phyloP scores from a whole-genome alignment of 2,329 filamentous ascomycete genomes.

The Monilinia aucupariae region DNA sequence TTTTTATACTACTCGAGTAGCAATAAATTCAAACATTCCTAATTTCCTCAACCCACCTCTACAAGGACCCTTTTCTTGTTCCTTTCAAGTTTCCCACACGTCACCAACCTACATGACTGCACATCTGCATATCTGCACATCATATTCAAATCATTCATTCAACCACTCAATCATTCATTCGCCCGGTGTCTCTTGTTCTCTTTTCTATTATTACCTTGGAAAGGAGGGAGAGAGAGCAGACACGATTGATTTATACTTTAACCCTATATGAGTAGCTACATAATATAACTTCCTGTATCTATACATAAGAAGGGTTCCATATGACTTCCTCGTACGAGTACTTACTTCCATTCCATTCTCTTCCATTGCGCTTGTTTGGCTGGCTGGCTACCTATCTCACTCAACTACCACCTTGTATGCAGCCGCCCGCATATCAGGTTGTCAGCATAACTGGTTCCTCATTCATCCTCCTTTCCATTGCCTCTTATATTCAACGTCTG shows the following conservation, averaged over 20 bases:
- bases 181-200: too few relatives aligned
- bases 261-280: neutral
- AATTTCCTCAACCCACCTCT: neutral
- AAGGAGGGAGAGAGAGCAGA: neutral
- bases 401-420: slow-evolving; percentile 9
- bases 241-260: neutral
- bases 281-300: neutral
- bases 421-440: slow-evolving; percentile 11
- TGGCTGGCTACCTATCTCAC: slow-evolving; percentile 5
- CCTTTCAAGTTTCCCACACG: too few relatives aligned
- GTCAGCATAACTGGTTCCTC: slow-evolving; percentile 14
- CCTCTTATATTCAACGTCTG: slow-evolving; percentile 9
- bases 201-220: too few relatives aligned
- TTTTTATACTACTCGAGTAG: too few relatives aligned
- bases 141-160: too few relatives aligned
- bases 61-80: neutral
- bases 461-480: neutral
- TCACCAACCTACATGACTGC: too few relatives aligned
- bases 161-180: too few relatives aligned
- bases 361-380: neutral
- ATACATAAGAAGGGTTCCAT: slow-evolving; percentile 2
- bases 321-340: slow-evolving; percentile 6
- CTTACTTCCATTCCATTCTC: too few relatives aligned
- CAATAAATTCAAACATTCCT: neutral
- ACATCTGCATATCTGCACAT: too few relatives aligned